Base-by-base conservation (phyloP, 495 filamentous ascomycete genomes). In the Parathielavia hyrcaniae region DNA sequence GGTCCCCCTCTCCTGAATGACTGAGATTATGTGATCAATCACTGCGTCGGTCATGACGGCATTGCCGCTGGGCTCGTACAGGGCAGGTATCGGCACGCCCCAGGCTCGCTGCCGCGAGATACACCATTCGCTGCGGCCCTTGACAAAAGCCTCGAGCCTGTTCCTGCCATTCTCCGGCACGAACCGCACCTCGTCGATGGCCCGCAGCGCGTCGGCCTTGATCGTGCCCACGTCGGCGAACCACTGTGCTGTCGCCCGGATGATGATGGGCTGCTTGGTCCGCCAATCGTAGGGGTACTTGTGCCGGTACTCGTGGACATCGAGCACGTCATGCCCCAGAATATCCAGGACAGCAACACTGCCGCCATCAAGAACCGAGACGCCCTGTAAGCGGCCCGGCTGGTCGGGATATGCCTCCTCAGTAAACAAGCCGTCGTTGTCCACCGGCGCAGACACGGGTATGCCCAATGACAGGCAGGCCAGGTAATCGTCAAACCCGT, bases 241-340 rank as follows among this genome's bases (percentile, higher is more conserved):
- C 93, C 93, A 99, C 73, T 99, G 93, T 44, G 88, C 89, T 0
- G 93, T 99, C 20, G 93, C 92, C 61, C 93, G 73, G 17, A 96
- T 79, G 58, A 99, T 90, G 26, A 97, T 83, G 19, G 93, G 93
- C 59, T 83, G 80, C 69, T 97, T 97, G 4, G 93, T 93, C 36
- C 95, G 79, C 95, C 93, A 97, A 70, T 99, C 93, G 66, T 96
- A 95, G 0, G 93, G 93, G 69, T 97, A 96, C 68, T 95, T 97
- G 77, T 97, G 95, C 54, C 73, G 73, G 69, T 91, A 88, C 51
- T 75, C 75, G 56, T 92, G 85, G 12, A 79, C 78, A 4, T 77
- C 74, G 23, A 96, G 71, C 14, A 97, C 79, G 55, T 76, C 66
- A 1, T 79, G 75, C 22, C 67, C 61, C 2, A 92, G 73, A 39